Evolutionary conservation across 768 basidiomycete species (phyloP), one percentile per base, ranked within the genome.

Genomic region (Coprinellus micaceus): DNA sequence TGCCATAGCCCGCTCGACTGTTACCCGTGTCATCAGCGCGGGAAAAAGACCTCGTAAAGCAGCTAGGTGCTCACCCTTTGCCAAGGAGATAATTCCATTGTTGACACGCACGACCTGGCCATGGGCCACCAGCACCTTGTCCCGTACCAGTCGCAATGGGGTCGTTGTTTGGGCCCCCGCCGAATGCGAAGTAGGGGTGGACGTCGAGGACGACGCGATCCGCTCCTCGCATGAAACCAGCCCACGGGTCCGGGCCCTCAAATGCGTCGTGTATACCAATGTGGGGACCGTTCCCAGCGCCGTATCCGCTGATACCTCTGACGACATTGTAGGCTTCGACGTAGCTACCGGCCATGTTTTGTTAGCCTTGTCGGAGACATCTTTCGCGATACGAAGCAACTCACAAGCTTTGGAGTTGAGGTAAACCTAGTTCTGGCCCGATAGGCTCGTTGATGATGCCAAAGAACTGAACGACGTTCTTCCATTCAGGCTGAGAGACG

Each of bases 401-500:
- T 62, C 70, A 91, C 89, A 91, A 91, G 24, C 78, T 69, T 13
- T 79, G 77, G n/a, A 91, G 60, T 36, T 74, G 67, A 15, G 76
- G 70, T 44, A 65, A 64, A 17, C 89, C 88, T 43, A 92, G 86
- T 17, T 71, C 73, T 11, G 65, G 60, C 30, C 80, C 55, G 25
- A 80, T 68, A 1, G 85, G 76, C 67, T 88, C 86, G 60, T 88
- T 88, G 52, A 88, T 60, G 57, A 88, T 80, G 25, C 85, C 80
- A 62, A 86, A 88, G 53, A 83, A 73, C 13, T 76, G 77, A 5
- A 88, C 77, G 17, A 92, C 80, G 54, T 86, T 72, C 56, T 70
- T 74, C 75, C 88, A 91, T 63, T 91, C 80, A 2, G 84, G 80
- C 68, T 91, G 88, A 15, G 82, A 80, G 67, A 95, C 87, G 72